Evolutionary conservation across 192 early-diverging fungal species (phyloP), one percentile per base, ranked within the genome.

Genomic region (Endogone sp.): DNA sequence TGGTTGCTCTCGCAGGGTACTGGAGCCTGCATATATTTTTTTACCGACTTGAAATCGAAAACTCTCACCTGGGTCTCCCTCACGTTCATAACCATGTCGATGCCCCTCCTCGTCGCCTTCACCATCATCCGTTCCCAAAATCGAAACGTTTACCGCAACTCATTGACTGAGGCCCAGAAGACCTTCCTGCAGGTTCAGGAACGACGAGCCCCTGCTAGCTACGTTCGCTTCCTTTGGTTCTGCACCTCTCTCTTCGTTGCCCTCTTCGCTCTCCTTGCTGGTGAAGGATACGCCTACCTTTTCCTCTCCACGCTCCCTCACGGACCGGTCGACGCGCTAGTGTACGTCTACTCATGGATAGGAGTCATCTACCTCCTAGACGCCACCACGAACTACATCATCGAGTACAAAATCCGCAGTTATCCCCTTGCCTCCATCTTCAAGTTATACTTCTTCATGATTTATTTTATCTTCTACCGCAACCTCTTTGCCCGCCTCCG

Each of bases 381-480:
- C 56, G 75, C 77, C 4, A 67, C 83, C 28, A 89, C 91, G 22
- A 82, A 86, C 44, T 92, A 87, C 69, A 89, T 92, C 28, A 81
- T 90, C 31, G 81, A 81, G 13, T 75, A 80, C 2, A 81, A 84
- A 27, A 82, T 92, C 22, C 80, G 84, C 9, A 90, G 87, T 2
- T 88, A 90, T 74, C 89, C 89, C 2, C 65, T 92, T 32, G 81
- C 86, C 58, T 89, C 84, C 60, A 82, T 87, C 29, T 92, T 90
- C 73, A 86, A 87, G 64, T 77, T 91, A 62, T 92, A 92, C 66
- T 92, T 90, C 62, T 91, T 89, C 71, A 90, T 90, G 84, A 88
- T 89, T 24, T 92, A 92, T 69, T 92, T 91, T 67, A 90, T 92
- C 64, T 92, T 92, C 70, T 91, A 92, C 74, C 83, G 91, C 59